Evolutionary conservation across 306 rosid species (phyloP), one percentile per base, ranked within the genome.

Genomic region (Cicer chorassanicum): DNA sequence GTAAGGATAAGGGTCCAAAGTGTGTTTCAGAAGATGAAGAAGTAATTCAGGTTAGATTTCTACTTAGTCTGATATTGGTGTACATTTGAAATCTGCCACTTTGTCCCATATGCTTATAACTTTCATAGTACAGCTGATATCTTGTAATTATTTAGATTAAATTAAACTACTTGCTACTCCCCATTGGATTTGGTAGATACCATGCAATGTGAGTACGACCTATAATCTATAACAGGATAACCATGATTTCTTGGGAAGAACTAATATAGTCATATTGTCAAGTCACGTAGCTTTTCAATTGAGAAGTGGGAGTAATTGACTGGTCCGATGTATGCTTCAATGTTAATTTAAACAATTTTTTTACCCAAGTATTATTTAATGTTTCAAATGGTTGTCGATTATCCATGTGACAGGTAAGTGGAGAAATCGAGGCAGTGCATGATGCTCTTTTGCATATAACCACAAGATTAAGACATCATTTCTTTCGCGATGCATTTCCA

Each of bases 391-490:
- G 41, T 16, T 65, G 75, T 63, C 77, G 59, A 71, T 78, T 59
- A 60, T 63, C 21, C 16, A 71, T 73, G 60, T 81, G 81, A 68
- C 86, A 95, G 99, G 84, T 92, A 79, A 87, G 66, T 79, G 99
- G 99, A 80, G 99, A 92, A 56, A 82, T 86, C 56, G 98, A 95
- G 84, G 89, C 96, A 18, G 97, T 90, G 82, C 94, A 90, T 51
- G 96, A 92, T 72, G 99, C 96, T 77, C 88, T 95, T 66, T 75
- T 95, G 81, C 97, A 92, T 64, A 84, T 95, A 80, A 95, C 98
- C 49, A 81, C 88, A 54, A 88, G 98, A 84, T 79, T 95, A 88
- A 88, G 72, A 75, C 93, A 90, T 74, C 82, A 92, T 81, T 92
- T 89, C 82, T 92, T 90, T 44, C 90, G 92, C 0, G 96, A 90